Evolutionary conservation across 2,329 filamentous ascomycete genomes (phyloP), one percentile per base, ranked within the genome.

Genomic region (Botrytis byssoidea): DNA sequence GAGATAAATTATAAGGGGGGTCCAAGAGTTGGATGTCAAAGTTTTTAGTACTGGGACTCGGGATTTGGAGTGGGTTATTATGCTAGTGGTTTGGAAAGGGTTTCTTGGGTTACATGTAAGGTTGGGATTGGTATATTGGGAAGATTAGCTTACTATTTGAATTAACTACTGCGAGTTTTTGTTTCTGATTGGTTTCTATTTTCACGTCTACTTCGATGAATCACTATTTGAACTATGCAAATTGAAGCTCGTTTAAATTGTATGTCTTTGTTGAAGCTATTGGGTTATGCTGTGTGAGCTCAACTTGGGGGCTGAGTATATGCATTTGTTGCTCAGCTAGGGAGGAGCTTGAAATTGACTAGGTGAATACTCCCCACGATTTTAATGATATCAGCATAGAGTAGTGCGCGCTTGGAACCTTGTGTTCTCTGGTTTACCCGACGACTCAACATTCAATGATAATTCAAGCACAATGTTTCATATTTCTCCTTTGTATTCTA

Each of bases 231-330:
- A 29, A 29, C 14, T 1, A 18, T 18, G 7, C 14, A 32, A 29
- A 29, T 29, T 7, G 0, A 9, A 29, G 18, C n/a, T 29, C 12
- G n/a, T 9, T 55, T 9, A 29, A 3, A 0, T 3, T 55, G 1
- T 55, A 7, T 0, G 6, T 29, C 0, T 29, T 29, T n/a, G 8
- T 55, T n/a, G 18, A 18, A 1, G 14, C 0, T n/a, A 4, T 29
- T 16, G 14, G 25, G 3, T 18, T 18, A 55, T 29, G 14, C 3
- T 8, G 48, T 18, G 7, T n/a, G 12, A 55, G 6, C 51, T 18
- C n/a, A 29, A 1, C 14, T 55, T 14, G 48, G 48, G 10, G 10
- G 3, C 25, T 51, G 48, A n/a, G 48, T 4, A n/a, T 51, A 51
- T 48, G 0, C 22, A 48, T 48, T 10, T 48, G 46, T 48, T 48